Conservation (phyloP, 306 rosid species). For the Abrus pulchellus region DNA sequence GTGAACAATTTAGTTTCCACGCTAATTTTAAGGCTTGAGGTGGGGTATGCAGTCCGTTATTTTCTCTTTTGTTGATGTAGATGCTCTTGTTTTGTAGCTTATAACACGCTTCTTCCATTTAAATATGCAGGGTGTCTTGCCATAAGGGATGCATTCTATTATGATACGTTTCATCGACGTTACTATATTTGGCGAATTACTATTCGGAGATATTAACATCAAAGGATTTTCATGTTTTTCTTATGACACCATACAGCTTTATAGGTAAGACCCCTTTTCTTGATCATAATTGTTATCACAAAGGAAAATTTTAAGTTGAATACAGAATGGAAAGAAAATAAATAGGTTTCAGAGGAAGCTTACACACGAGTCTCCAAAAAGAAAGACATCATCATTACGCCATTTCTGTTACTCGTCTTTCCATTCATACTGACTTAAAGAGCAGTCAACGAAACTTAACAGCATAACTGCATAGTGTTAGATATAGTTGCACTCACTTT, state of each 20-base stretch:
- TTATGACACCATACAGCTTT: not conserved
- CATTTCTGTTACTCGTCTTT: slow-evolving; percentile 12
- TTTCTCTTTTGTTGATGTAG: not conserved
- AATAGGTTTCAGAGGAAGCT: not conserved
- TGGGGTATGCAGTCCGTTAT: not conserved
- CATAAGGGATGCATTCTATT: not conserved
- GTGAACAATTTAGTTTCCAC: not conserved
- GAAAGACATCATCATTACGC: not conserved
- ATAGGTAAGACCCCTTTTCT: not conserved
- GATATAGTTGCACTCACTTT: slow-evolving; percentile 15
- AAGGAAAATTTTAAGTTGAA: too few relatives aligned
- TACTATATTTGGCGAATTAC: not conserved
- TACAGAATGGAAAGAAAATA: too few relatives aligned
- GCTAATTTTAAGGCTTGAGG: not conserved
- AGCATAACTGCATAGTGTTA: not conserved
- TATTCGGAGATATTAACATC: slow-evolving; percentile 10
- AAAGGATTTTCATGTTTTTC: not conserved
- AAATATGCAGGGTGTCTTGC: slow-evolving; percentile 33
- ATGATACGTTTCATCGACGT: not conserved
- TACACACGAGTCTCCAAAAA: slow-evolving; percentile 2
- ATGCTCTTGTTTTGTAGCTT: not conserved
- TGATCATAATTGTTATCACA: not conserved
- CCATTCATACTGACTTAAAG: not conserved
- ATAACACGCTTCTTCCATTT: not conserved
- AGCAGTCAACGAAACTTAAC: not conserved